phyloP scores from a whole-genome alignment of 2,329 filamentous ascomycete species.

The Stemphylium vesicarium region DNA sequence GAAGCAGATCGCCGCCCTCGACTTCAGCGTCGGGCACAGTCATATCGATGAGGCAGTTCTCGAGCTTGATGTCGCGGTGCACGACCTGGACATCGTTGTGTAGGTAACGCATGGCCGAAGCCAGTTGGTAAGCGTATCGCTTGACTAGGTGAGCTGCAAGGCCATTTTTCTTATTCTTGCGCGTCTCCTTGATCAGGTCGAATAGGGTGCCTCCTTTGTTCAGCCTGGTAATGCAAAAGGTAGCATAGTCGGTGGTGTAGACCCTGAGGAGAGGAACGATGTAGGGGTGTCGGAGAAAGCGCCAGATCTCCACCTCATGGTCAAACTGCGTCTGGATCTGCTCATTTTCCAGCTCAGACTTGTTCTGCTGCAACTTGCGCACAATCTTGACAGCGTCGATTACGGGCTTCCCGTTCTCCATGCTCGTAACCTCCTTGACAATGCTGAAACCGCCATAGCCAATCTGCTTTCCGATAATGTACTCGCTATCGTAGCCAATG shows the following conservation, averaged over 20 bases:
- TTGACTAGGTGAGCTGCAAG: constrained; percentile 60
- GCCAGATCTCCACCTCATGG: constrained; percentile 72
- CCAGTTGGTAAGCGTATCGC: constrained; percentile 68
- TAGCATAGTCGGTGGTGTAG: constrained; percentile 71
- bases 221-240: constrained; percentile 70
- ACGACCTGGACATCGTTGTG: constrained; percentile 71
- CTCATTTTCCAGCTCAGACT: constrained; percentile 67
- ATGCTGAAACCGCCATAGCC: constrained; percentile 70
- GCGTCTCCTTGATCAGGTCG: constrained; percentile 64
- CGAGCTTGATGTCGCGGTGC: constrained; percentile 72
- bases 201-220: constrained; percentile 70
- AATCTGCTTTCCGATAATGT: constrained; percentile 71
- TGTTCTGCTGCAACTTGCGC: constrained; percentile 62
- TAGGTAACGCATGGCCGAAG: constrained; percentile 68
- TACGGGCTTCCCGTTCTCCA: constrained; percentile 60
- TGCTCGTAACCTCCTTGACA: constrained; percentile 70
- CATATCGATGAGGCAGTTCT: constrained; percentile 70
- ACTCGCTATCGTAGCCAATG: constrained; percentile 65
- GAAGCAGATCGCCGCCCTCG: constrained; percentile 62
- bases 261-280: constrained; percentile 68
- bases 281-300: constrained; percentile 67
- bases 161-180: constrained; percentile 51
- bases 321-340: constrained; percentile 71
- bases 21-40: constrained; percentile 54
- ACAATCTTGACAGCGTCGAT: constrained; percentile 73